Conservation (phyloP, 306 rosid genomes). For the Astragalus glycyphyllos region DNA sequence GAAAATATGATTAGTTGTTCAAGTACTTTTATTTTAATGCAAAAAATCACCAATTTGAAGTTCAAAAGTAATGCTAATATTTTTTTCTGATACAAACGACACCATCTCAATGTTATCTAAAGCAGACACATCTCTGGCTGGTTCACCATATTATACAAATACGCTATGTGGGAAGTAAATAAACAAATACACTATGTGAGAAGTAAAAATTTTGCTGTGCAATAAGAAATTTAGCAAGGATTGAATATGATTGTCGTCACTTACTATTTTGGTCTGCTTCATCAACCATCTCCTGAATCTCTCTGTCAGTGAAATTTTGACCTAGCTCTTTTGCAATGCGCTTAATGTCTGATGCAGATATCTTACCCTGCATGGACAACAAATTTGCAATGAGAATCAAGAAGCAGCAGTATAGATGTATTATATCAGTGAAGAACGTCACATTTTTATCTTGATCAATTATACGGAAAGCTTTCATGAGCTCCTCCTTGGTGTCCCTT, state of each 20-base stretch:
- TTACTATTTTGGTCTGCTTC: constrained; percentile 83
- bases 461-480: constrained; percentile 86
- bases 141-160: background rate
- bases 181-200: background rate
- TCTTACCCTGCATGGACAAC: constrained; percentile 70
- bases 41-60: constrained; percentile 26
- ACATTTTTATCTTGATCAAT: constrained; percentile 87
- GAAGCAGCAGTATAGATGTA: background rate
- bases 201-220: constrained; percentile 17
- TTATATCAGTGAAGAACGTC: constrained; percentile 24
- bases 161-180: background rate
- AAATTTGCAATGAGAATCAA: constrained; percentile 33
- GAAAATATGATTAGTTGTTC: constrained; percentile 9
- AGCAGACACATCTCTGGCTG: background rate
- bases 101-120: constrained; percentile 23
- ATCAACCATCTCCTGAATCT: constrained; percentile 75
- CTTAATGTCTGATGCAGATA: constrained; percentile 81
- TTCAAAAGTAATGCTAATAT: constrained; percentile 5
- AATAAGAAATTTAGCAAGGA: constrained; percentile 24
- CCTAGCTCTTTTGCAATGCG: constrained; percentile 73
- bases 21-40: background rate
- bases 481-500: constrained; percentile 94
- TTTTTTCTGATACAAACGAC: background rate
- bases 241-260: constrained; percentile 40
- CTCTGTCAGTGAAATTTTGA: constrained; percentile 64